Conservation (phyloP, 495 filamentous ascomycete species). For the Xylaria cubensis region DNA sequence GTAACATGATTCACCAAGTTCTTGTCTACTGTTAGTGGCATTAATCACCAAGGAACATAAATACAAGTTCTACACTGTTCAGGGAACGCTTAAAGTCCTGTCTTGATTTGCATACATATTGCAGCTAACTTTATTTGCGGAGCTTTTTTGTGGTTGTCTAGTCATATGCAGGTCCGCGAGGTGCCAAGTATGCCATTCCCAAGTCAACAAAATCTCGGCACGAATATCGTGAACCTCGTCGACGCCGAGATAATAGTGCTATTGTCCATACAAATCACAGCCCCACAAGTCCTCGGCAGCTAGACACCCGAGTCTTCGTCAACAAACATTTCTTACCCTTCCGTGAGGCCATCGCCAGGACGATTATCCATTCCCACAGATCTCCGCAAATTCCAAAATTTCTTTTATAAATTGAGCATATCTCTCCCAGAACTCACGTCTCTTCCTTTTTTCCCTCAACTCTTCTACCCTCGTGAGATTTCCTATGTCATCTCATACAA, state of each 20-base stretch:
- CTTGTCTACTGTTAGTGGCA: neutral
- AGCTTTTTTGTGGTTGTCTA: neutral
- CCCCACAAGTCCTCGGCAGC: neutral
- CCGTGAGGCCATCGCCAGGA: neutral
- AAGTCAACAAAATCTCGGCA: neutral
- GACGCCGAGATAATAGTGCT: neutral
- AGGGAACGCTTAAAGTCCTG: neutral
- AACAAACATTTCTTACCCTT: neutral
- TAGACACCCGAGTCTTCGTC: neutral
- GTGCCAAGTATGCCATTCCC: neutral
- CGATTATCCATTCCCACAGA: constrained; percentile 12
- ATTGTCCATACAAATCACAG: neutral
- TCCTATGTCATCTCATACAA: neutral
- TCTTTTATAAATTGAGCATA: neutral
- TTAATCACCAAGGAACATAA: neutral
- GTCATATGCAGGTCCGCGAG: neutral
- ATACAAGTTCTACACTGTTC: neutral
- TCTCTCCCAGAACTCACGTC: neutral
- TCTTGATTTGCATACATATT: neutral
- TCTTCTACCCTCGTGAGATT: no score
- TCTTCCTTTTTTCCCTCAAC: neutral
- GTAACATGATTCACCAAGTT: neutral
- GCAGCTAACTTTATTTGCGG: neutral
- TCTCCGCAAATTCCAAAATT: neutral
- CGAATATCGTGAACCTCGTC: neutral